Base-by-base conservation (phyloP, 2,329 filamentous ascomycete species). In the Exophiala sideris region DNA sequence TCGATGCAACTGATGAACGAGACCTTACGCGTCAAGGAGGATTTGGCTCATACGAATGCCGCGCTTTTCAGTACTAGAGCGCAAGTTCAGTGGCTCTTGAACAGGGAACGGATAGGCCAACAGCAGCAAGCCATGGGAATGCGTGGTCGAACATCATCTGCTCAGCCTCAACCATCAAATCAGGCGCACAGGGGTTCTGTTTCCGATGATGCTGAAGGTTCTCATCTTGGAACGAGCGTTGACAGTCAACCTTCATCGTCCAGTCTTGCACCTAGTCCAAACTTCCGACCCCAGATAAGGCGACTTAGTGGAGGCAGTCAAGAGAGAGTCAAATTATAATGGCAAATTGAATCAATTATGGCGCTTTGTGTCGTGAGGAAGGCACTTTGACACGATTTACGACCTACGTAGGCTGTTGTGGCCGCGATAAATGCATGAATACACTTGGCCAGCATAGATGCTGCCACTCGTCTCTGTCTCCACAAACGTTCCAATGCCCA, bases 1-100 rank as follows among this genome's bases (percentile, higher is more conserved):
- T 82, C 75, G 66, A 82, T 85, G 80, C 78, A 81, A 54, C 77
- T 82, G 38, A 76, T 85, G 70, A 85, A 84, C 61, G 82, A 85
- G 65, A 82, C 77, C 44, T 73, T 84, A 32, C 79, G 82, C 3
- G 75, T 79, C 46, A 81, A 83, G 56, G 82, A 85, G 60, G 82
- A 85, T 55, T 78, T 85, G 70, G 74, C 81, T 9, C 82, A 83
- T 62, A 78, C 80, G 6, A 83, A 80, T 56, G 81, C 81, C 2
- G 81, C 80, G 36, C 74, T 85, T 41, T 80, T 77, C 60, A 78
- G 75, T 12, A 75, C 84, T 57, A 76, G 79, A 50, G 77, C 83
- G 71, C 82, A 85, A 62, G 72, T 85, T 18, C 81, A 84, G 48
- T 85, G 82, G 82, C 73, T 85, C 10, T 79, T 83, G 63, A 81